A percentile compares a stretch with the other conserved stretches of the same genome.
phyloP scores from a whole-genome alignment of 2,329 filamentous ascomycete genomes.

The Akanthomyces uredinophilus region DNA sequence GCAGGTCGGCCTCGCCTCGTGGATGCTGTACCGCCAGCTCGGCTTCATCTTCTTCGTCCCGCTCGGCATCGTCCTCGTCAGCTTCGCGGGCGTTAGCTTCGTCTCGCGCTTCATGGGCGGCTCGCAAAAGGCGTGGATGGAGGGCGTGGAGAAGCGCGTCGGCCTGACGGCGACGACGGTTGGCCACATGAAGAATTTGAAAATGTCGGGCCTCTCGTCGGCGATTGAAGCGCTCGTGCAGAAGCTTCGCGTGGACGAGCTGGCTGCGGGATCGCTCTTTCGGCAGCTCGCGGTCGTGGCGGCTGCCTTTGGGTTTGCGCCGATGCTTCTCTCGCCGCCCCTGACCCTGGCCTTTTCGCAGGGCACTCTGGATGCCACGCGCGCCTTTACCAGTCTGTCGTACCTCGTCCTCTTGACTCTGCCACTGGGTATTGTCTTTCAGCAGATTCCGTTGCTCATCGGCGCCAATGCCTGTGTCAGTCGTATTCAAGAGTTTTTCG shows the following conservation, averaged over 20 bases:
- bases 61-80: conserved; percentile 20
- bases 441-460: conserved; percentile 11
- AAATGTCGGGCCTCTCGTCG: conserved; percentile 34
- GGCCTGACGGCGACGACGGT: conserved; percentile 36
- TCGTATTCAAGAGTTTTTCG: conserved; percentile 15
- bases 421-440: conserved; percentile 15
- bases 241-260: conserved; percentile 19
- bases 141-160: conserved; percentile 38
- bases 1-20: conserved; percentile 26
- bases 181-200: conserved; percentile 40
- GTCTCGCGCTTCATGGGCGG: conserved; percentile 22
- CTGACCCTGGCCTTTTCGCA: conserved; percentile 22
- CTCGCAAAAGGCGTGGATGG: conserved; percentile 30
- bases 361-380: conserved; percentile 16
- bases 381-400: conserved; percentile 21
- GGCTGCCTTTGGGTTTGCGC: conserved; percentile 24
- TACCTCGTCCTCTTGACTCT: conserved; percentile 18
- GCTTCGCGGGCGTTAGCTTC: conserved; percentile 15
- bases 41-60: conserved; percentile 24
- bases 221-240: conserved; percentile 24
- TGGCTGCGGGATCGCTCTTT: conserved; percentile 18
- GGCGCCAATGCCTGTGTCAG: conserved; percentile 7
- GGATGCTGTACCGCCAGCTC: conserved; percentile 26
- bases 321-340: conserved; percentile 26
- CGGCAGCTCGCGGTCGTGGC: conserved; percentile 15